Conservation (phyloP, 2,329 filamentous ascomycete genomes). For the Diaporthe humulicola region DNA sequence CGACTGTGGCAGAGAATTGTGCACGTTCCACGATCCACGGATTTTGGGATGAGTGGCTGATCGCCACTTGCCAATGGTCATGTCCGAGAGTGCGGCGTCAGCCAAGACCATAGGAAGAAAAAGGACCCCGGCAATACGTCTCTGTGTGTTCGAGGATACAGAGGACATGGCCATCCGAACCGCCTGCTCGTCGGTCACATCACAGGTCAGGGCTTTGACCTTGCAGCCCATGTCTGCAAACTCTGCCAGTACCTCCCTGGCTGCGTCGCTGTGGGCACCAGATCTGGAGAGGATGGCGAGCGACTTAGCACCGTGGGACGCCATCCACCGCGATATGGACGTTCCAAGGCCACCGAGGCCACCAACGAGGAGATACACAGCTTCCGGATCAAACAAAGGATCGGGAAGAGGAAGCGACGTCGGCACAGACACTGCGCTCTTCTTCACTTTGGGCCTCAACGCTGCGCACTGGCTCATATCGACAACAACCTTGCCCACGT, state of each 20-base stretch:
- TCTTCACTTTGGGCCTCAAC: background rate
- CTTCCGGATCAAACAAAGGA: constrained; percentile 41
- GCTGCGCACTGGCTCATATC: constrained; percentile 42
- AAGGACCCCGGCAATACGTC: background rate
- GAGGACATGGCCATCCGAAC: background rate
- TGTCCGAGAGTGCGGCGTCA: constrained; percentile 35
- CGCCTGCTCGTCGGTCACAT: background rate
- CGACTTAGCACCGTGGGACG: background rate
- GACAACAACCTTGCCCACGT: constrained; percentile 58
- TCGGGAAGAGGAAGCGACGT: constrained; percentile 36
- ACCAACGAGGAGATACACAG: constrained; percentile 47
- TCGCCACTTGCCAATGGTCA: constrained; percentile 48
- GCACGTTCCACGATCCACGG: constrained; percentile 54
- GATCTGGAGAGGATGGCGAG: constrained; percentile 28
- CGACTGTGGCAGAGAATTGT: constrained; percentile 45
- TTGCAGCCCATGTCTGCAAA: constrained; percentile 10
- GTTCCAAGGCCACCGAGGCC: constrained; percentile 27
- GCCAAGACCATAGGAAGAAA: constrained; percentile 27
- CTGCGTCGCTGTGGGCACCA: constrained; percentile 13
- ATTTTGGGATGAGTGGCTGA: constrained; percentile 56
- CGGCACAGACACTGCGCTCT: background rate
- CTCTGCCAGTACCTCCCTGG: background rate
- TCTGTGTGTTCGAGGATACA: background rate
- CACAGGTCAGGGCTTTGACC: background rate
- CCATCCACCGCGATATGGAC: constrained; percentile 30